Conservation (phyloP, 2,329 filamentous ascomycete genomes). For the Rhexocercosporidium sp. region DNA sequence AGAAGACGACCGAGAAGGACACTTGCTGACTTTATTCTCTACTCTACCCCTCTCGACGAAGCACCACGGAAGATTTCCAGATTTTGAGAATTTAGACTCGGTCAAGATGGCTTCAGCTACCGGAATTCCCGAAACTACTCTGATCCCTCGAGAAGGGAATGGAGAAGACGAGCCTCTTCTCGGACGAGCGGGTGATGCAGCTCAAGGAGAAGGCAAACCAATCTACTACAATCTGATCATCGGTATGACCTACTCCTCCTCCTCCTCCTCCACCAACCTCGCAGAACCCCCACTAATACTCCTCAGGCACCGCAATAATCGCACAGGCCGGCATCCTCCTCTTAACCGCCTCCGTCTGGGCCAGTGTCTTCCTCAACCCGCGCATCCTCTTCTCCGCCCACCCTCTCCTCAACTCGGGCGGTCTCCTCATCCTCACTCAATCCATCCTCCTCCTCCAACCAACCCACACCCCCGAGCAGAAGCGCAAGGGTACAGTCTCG, state of each 20-base stretch:
- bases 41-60: neutral
- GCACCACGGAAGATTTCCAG: neutral
- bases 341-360: conserved; percentile 78
- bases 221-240: conserved; percentile 75
- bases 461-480: conserved; percentile 78
- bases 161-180: conserved; percentile 73
- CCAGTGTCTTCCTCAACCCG: conserved; percentile 68
- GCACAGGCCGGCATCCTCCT: conserved; percentile 81
- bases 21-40: neutral
- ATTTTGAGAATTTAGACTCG: neutral
- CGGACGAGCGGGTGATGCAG: conserved; percentile 73
- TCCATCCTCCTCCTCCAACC: conserved; percentile 87
- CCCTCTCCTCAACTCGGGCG: conserved; percentile 73
- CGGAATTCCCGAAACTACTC: conserved; percentile 62
- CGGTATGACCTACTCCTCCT: conserved; percentile 55
- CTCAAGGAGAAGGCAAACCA: conserved; percentile 67
- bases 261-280: neutral
- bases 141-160: conserved; percentile 40
- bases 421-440: conserved; percentile 77
- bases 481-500: conserved; percentile 60
- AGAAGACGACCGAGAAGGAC: neutral
- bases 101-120: conserved; percentile 70
- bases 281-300: conserved; percentile 22
- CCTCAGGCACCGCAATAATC: conserved; percentile 76
- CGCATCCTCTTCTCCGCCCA: conserved; percentile 88